Evolutionary conservation across 1,139 yeast species (phyloP).

Genomic region (Geotrichum phurueaensis): DNA sequence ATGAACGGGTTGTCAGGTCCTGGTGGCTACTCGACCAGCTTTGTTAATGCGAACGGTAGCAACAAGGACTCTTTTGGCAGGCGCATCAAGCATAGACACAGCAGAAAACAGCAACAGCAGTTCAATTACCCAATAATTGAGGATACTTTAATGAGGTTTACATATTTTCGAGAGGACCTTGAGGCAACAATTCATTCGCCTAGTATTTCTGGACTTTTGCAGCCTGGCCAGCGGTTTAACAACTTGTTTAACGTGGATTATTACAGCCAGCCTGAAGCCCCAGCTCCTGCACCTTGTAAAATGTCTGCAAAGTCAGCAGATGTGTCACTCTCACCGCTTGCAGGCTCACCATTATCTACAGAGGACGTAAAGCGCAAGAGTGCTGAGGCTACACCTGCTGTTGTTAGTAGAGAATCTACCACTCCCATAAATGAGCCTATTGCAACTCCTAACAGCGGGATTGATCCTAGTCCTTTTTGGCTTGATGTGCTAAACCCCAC

Average conservation of each 20-base stretch:
- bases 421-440: neutral
- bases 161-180: slow-evolving; percentile 86
- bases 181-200: slow-evolving; percentile 88
- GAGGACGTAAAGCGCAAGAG: neutral
- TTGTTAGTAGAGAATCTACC: slow-evolving; percentile 2
- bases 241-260: slow-evolving; percentile 28
- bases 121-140: neutral
- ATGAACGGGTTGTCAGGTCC: neutral
- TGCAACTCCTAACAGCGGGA: neutral
- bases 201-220: slow-evolving; percentile 72
- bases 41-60: neutral
- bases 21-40: neutral
- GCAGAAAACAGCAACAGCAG: slow-evolving; percentile 1
- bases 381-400: neutral
- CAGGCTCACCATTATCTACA: neutral
- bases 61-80: neutral
- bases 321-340: neutral
- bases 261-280: slow-evolving; percentile 1
- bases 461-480: slow-evolving; percentile 62
- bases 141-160: slow-evolving; percentile 47
- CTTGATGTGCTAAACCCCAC: slow-evolving; percentile 88
- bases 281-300: slow-evolving; percentile 1
- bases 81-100: slow-evolving; percentile 18
- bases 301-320: slow-evolving; percentile 1
- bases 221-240: slow-evolving; percentile 37